A percentile compares a stretch with the other conserved stretches of the same genome.
phyloP scores from a whole-genome alignment of 2,329 filamentous ascomycete genomes.

The Microthyrium microscopicum region DNA sequence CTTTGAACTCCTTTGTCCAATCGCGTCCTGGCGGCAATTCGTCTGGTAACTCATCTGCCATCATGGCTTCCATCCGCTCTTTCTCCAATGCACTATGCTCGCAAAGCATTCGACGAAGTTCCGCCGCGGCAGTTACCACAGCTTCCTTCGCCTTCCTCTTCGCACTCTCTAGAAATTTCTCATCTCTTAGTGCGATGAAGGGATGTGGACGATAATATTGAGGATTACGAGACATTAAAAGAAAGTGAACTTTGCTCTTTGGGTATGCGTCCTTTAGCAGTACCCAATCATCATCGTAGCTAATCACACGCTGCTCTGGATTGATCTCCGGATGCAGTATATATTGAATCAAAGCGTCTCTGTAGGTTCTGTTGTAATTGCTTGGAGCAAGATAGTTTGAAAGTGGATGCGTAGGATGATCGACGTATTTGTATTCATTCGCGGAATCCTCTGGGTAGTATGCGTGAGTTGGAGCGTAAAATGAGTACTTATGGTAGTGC shows the following conservation, averaged over 20 bases:
- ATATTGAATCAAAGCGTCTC: constrained; percentile 51
- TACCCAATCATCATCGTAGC: constrained; percentile 52
- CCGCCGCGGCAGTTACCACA: constrained; percentile 48
- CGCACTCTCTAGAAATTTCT: constrained; percentile 49
- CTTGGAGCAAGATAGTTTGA: too few relatives aligned
- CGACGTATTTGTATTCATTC: too few relatives aligned
- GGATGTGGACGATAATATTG: constrained; percentile 50
- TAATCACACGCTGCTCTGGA: constrained; percentile 43
- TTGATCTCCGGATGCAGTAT: constrained; percentile 45
- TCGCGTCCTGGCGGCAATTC: constrained; percentile 53
- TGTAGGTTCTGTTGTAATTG: too few relatives aligned
- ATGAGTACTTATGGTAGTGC: too few relatives aligned
- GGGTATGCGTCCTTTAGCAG: constrained; percentile 72
- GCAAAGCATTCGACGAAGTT: constrained; percentile 56
- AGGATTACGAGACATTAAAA: constrained; percentile 65
- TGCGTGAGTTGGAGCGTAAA: too few relatives aligned
- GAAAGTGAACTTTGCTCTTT: constrained; percentile 69
- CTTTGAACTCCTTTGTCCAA: constrained; percentile 57
- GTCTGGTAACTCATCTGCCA: constrained; percentile 19
- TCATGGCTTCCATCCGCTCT: constrained; percentile 46
- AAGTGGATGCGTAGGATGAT: too few relatives aligned
- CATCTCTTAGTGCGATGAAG: constrained; percentile 54
- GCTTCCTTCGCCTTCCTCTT: constrained; percentile 44
- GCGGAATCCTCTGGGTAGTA: too few relatives aligned
- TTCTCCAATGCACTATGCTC: constrained; percentile 45